phyloP scores from a whole-genome alignment of 2,329 filamentous ascomycete species.

The Diaporthe capsici region DNA sequence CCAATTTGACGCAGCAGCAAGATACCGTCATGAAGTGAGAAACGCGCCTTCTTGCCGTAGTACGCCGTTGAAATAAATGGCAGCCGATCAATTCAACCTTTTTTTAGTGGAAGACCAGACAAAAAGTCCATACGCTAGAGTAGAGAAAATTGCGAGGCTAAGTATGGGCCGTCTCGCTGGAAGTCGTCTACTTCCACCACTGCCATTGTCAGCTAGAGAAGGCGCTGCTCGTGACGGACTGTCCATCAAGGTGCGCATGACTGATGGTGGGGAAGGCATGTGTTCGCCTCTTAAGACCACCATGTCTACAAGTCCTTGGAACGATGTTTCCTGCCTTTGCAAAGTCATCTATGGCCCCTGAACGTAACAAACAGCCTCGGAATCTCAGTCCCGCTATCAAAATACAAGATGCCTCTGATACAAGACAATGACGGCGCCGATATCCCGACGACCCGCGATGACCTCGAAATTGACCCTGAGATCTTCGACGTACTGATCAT shows the following conservation, averaged over 20 bases:
- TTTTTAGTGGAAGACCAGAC: background rate
- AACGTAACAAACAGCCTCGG: background rate
- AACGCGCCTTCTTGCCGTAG: background rate
- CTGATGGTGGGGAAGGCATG: background rate
- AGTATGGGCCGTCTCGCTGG: background rate
- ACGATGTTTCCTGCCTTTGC: too few relatives aligned
- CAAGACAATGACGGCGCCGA: background rate
- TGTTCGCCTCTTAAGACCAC: background rate
- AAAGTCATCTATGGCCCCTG: too few relatives aligned
- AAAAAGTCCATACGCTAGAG: background rate
- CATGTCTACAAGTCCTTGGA: background rate
- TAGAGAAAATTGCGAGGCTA: background rate
- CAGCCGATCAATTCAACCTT: accelerated
- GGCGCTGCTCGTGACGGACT: background rate
- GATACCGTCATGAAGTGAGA: background rate
- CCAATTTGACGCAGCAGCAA: background rate
- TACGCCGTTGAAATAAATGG: too few relatives aligned
- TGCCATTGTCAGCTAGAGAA: too few relatives aligned
- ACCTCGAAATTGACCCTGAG: conserved; percentile 43
- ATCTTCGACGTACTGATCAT: conserved; percentile 79
- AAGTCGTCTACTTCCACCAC: background rate
- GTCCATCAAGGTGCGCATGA: conserved; percentile 8
- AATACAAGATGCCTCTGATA: conserved; percentile 5
- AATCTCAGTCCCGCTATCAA: background rate
- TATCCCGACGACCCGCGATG: background rate